Conservation (phyloP, 345 rosid species). For the Lepidium aucheri region DNA sequence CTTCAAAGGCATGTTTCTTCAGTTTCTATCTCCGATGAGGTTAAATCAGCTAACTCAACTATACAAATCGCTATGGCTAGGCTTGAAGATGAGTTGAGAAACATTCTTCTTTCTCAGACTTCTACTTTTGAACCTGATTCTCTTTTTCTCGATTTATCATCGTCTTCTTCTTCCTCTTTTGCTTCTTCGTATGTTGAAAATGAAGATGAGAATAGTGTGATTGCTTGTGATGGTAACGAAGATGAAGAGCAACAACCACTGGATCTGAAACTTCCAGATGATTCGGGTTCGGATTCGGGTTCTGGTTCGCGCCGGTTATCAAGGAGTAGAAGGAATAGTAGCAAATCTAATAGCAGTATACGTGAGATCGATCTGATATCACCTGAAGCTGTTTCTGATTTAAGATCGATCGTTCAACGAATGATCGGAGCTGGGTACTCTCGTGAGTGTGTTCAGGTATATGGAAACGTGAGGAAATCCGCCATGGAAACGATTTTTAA, state of each 20-base stretch:
- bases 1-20: conserved; percentile 41
- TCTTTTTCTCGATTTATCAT: conserved; percentile 25
- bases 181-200: conserved; percentile 8
- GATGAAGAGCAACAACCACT: not conserved
- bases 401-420: conserved; percentile 20
- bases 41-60: conserved; percentile 52
- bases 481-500: conserved; percentile 62
- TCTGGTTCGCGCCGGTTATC: conserved; percentile 25
- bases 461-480: conserved; percentile 72
- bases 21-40: conserved; percentile 31
- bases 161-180: conserved; percentile 23
- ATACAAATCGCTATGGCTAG: conserved; percentile 98
- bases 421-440: conserved; percentile 26
- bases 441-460: conserved; percentile 37
- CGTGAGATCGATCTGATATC: conserved; percentile 29
- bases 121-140: conserved; percentile 54
- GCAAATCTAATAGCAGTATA: conserved; percentile 23
- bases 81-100: conserved; percentile 90
- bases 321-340: conserved; percentile 19
- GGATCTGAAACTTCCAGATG: conserved; percentile 20
- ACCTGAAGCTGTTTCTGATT: conserved; percentile 23
- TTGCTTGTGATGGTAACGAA: not conserved
- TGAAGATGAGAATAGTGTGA: conserved; percentile 25
- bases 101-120: conserved; percentile 54
- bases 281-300: not conserved